Conservation (phyloP, 306 rosid species). For the Prunus mira region DNA sequence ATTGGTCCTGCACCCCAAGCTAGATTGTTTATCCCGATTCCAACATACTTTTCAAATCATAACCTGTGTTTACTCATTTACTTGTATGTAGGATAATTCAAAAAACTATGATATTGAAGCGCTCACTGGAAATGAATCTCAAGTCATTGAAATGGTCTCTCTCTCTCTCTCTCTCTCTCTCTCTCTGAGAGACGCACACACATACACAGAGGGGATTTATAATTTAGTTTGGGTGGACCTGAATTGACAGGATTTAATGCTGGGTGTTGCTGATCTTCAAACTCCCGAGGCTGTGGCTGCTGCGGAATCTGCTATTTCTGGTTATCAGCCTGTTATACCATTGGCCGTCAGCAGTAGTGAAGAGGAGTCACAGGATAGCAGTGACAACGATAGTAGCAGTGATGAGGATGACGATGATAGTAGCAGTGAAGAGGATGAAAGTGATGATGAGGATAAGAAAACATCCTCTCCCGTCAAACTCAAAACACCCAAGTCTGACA, state of each 20-base stretch:
- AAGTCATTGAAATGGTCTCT: slow-evolving; percentile 69
- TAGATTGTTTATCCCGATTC: not conserved
- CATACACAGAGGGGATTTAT: not conserved
- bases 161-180: not conserved
- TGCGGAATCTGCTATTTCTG: slow-evolving; percentile 70
- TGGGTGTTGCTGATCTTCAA: slow-evolving; percentile 82
- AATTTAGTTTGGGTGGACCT: slow-evolving; percentile 1
- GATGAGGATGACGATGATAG: not conserved
- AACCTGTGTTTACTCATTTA: not conserved
- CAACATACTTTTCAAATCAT: not conserved
- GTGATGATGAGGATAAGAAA: slow-evolving; percentile 9
- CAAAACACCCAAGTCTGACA: slow-evolving; percentile 23
- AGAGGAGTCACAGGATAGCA: slow-evolving; percentile 50
- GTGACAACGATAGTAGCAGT: slow-evolving; percentile 24
- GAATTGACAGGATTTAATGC: slow-evolving; percentile 69
- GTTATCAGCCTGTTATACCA: slow-evolving; percentile 50
- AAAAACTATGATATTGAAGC: slow-evolving; percentile 65
- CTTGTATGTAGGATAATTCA: slow-evolving; percentile 48
- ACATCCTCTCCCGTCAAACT: slow-evolving; percentile 12
- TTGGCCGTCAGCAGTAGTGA: slow-evolving; percentile 41
- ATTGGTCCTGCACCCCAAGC: slow-evolving; percentile 13
- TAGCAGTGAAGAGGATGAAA: slow-evolving; percentile 5
- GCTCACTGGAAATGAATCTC: slow-evolving; percentile 69
- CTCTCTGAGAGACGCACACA: not conserved
- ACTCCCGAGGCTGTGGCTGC: slow-evolving; percentile 91